Conservation (phyloP, 148 eudicot genomes). For the Camellia granthamiana region DNA sequence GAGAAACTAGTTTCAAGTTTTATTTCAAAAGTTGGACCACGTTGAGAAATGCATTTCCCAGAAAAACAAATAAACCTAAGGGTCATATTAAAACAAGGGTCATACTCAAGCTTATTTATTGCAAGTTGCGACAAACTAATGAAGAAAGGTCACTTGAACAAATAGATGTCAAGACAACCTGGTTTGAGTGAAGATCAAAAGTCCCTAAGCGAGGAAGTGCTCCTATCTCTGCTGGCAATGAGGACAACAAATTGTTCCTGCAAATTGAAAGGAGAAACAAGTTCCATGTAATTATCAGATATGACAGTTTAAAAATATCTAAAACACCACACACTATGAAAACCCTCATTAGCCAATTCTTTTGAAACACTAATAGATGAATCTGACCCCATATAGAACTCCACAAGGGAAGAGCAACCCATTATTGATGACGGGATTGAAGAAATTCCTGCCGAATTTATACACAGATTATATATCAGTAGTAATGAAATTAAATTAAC, state of each 20-base stretch:
- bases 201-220: conserved; percentile 72
- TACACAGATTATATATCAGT: conserved; percentile 1
- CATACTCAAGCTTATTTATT: not conserved
- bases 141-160: not conserved
- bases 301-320: conserved; percentile 3
- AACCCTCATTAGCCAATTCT: not conserved
- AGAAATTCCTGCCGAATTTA: conserved; percentile 69
- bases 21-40: not conserved
- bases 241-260: conserved; percentile 72
- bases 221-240: conserved; percentile 73
- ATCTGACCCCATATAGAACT: conserved; percentile 84
- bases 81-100: not conserved
- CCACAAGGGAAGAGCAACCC: conserved; percentile 77
- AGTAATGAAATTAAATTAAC: conserved; percentile 6
- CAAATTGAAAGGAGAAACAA: conserved; percentile 14
- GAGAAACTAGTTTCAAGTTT: not conserved
- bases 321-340: conserved; percentile 6
- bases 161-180: conserved; percentile 38
- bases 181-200: conserved; percentile 91
- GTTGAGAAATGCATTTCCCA: conserved; percentile 1
- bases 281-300: not conserved
- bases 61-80: not conserved
- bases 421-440: conserved; percentile 84
- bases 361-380: conserved; percentile 12
- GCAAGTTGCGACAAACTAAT: conserved; percentile 4